Evolutionary conservation across 1,284 basidiomycete species (phyloP).

Genomic region (Boletellus deceptivus): DNA sequence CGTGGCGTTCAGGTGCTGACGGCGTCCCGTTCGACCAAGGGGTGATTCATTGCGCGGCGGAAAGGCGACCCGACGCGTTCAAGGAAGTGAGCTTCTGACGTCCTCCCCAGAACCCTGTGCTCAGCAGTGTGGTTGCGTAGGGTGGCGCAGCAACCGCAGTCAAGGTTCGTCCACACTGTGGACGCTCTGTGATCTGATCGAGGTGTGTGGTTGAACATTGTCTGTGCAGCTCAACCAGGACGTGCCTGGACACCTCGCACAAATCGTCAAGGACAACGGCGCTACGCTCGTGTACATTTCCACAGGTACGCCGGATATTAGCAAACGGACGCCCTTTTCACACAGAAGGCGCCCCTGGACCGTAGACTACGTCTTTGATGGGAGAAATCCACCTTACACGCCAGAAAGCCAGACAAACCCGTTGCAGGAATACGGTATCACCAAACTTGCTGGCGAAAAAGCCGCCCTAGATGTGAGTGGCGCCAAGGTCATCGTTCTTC

Average conservation of each 20-base stretch:
- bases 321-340: constrained; percentile 5
- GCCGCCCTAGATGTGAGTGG: constrained; percentile 55
- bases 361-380: constrained; percentile 84
- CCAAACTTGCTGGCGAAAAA: constrained; percentile 76
- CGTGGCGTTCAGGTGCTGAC: constrained; percentile 1
- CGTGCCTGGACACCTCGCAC: constrained; percentile 62
- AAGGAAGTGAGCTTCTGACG: constrained; percentile 54
- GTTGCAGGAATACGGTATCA: constrained; percentile 73
- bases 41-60: constrained; percentile 85
- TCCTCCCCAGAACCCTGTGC: too few species aligned
- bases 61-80: constrained; percentile 79
- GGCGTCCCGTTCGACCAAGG: constrained; percentile 40
- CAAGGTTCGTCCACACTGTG: constrained; percentile 46
- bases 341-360: constrained; percentile 1
- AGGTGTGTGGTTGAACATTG: not conserved
- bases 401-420: constrained; percentile 68
- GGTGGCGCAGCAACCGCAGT: constrained; percentile 62
- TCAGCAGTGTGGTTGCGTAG: constrained; percentile 6
- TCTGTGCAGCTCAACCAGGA: constrained; percentile 60
- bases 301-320: constrained; percentile 48
- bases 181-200: not conserved
- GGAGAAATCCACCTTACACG: constrained; percentile 74
- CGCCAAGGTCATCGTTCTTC: constrained; percentile 59
- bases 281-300: constrained; percentile 76
- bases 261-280: constrained; percentile 51